Conservation (phyloP, 257 asterid species). For the Scutellaria galericulata region DNA sequence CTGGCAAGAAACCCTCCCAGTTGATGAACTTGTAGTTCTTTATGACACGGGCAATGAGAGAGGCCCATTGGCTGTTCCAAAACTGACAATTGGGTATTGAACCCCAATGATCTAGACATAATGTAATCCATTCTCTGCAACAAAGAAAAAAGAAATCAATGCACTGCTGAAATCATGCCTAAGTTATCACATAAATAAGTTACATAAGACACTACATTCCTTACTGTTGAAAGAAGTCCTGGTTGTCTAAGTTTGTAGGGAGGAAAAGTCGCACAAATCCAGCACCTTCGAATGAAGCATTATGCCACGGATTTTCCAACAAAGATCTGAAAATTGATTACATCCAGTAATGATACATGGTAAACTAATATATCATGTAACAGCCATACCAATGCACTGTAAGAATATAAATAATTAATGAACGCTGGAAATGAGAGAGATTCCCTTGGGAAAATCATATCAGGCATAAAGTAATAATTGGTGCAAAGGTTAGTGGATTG, state of each 20-base stretch:
- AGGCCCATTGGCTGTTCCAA: conserved; percentile 99
- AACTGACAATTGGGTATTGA: conserved; percentile 92
- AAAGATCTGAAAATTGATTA: conserved; percentile 66
- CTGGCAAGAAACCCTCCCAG: conserved; percentile 79
- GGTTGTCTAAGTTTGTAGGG: conserved; percentile 85
- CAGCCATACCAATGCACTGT: conserved; percentile 4
- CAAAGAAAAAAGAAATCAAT: conserved; percentile 37
- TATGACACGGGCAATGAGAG: conserved; percentile 91
- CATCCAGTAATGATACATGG: conserved; percentile 27
- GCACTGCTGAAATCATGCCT: conserved; percentile 29
- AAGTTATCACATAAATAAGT: conserved; percentile 29
- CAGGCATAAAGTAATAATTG: conserved; percentile 15
- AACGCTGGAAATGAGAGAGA: conserved; percentile 27
- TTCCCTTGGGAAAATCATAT: conserved; percentile 24
- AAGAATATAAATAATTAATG: background rate
- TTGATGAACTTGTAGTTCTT: conserved; percentile 70
- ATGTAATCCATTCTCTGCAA: conserved; percentile 75
- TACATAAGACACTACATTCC: conserved; percentile 37
- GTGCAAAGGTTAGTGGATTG: conserved; percentile 19
- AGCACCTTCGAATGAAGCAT: conserved; percentile 94
- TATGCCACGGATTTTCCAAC: conserved; percentile 98
- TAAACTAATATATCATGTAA: conserved; percentile 26
- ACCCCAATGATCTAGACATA: conserved; percentile 76
- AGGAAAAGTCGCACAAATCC: conserved; percentile 92
- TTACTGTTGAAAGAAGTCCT: conserved; percentile 83